Base-by-base conservation (phyloP, 176 grass and related monocot species). In the Avena sativa region DNA sequence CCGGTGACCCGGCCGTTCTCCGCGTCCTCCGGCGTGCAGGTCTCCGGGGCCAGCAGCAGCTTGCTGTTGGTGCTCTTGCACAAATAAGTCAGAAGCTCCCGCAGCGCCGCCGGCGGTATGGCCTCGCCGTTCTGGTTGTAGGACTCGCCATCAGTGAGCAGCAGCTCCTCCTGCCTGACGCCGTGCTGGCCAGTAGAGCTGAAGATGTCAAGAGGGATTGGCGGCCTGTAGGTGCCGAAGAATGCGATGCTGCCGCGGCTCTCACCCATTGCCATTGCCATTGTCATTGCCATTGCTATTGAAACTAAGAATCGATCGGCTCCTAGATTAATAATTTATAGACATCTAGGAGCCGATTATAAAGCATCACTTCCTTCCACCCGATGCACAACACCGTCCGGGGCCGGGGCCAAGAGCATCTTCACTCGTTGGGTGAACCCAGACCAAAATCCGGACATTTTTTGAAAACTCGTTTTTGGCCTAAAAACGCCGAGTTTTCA, bases 211-310 rank as follows among this genome's bases (percentile, higher is more conserved):
- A 84, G 23, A 3, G 89, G 89, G 12, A 81, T 23, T 75, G 86
- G 86, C 9, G 89, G 86, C 71, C 89, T 15, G 56, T 91, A 91
- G n/a, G 80, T 88, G 0, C 74, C 34, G 8, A 84, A 91, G 74
- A 74, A 88, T 32, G 85, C 85, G 30, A 91, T 91, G 85, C 75
- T 85, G n/a, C 89, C 85, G 16, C 89, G 85, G 17, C 14, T 19
- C 51, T 50, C 81, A 23, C 17, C 87, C 87, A 89, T 88, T 56
- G 1, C 43, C 6, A 44, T 44, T 34, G 32, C 3, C 32, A 34
- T 34, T 34, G 32, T 4, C 32, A 34, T 34, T 34, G 32, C 32
- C 32, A 34, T 34, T 34, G 32, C 32, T 34, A 34, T 34, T 34
- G 32, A 34, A 34, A 34, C 32, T 34, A 34, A 34, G 32, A 34